phyloP scores from a whole-genome alignment of 2,329 filamentous ascomycete genomes.

The Cercospora sesami region DNA sequence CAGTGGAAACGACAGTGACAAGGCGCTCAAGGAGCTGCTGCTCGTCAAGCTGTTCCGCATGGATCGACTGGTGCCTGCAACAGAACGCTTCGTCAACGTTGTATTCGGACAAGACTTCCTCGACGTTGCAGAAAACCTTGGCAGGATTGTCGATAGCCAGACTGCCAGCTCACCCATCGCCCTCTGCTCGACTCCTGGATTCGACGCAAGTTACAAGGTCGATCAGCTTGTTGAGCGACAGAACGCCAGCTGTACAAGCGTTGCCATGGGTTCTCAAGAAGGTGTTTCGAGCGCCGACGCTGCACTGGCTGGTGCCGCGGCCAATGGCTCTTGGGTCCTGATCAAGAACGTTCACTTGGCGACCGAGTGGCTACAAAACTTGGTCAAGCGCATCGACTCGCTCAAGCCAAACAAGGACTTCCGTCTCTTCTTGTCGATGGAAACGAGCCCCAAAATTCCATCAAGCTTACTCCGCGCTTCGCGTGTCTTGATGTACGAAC shows the following conservation, averaged over 20 bases:
- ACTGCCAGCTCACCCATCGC: conserved; percentile 82
- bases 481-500: conserved; percentile 94
- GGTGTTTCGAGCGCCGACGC: conserved; percentile 90
- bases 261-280: conserved; percentile 98
- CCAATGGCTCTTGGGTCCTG: conserved; percentile 90
- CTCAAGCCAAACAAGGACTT: conserved; percentile 93
- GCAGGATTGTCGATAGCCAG: conserved; percentile 80
- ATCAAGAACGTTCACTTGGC: conserved; percentile 99
- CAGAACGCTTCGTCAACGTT: conserved; percentile 82
- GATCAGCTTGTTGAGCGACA: conserved; percentile 87
- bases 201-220: conserved; percentile 99
- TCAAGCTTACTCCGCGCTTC: conserved; percentile 93
- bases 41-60: conserved; percentile 93
- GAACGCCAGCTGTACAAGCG: conserved; percentile 84
- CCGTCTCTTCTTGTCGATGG: conserved; percentile 96
- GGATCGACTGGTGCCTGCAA: conserved; percentile 89
- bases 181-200: conserved; percentile 90
- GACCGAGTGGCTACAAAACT: conserved; percentile 91
- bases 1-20: conserved; percentile 61
- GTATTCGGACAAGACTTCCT: conserved; percentile 84
- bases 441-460: conserved; percentile 92
- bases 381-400: conserved; percentile 94
- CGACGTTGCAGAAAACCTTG: conserved; percentile 81
- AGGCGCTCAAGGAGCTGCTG: conserved; percentile 77
- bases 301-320: conserved; percentile 87